Evolutionary conservation across 129 eudicot species (phyloP), one percentile per base, ranked within the genome.

Genomic region (Centrapalus pauciflorus): DNA sequence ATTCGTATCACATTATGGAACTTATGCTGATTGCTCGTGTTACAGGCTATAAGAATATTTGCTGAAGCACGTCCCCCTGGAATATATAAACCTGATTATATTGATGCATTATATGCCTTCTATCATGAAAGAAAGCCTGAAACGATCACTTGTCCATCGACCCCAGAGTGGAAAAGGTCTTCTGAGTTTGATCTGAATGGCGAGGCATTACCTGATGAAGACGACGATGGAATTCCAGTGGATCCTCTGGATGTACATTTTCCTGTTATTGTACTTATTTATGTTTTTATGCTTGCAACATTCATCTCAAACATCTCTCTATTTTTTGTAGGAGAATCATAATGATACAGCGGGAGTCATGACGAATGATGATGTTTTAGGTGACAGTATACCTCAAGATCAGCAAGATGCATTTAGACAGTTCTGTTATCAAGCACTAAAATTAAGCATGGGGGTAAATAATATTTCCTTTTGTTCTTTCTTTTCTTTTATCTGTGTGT

Each of bases 131-230:
- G 76, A 61, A 89, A 83, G 64, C 85, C 90, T 43, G 99, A 94
- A 40, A 74, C 56, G 70, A 72, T 89, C 57, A 75, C 76, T 61
- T 94, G 99, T 70, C 97, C 99, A 35, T 40, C 95, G 25, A 94
- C 99, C 62, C 99, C 99, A 1, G 99, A 94, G 66, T 94, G 99
- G 99, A 94, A 94, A 76, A 82, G 85, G 63, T 83, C 96, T 38
- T 85, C 95, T 54, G 99, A 93, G 24, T 77, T 93, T 82, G 99
- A 94, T 81, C 80, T 94, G 30, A 94, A 94, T 82, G 96, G 96
- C 52, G 99, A 86, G 76, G 99, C 94, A 37, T 49, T 94, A 57
- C 97, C 87, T 5, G 99, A 94, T 75, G 99, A 92, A 61, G 98
- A 94, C 67, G 99, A 86, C 35, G 97, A 89, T 58, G 99, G 99